phyloP scores from a whole-genome alignment of 2,329 filamentous ascomycete species.

The Sphaerulina musiva region DNA sequence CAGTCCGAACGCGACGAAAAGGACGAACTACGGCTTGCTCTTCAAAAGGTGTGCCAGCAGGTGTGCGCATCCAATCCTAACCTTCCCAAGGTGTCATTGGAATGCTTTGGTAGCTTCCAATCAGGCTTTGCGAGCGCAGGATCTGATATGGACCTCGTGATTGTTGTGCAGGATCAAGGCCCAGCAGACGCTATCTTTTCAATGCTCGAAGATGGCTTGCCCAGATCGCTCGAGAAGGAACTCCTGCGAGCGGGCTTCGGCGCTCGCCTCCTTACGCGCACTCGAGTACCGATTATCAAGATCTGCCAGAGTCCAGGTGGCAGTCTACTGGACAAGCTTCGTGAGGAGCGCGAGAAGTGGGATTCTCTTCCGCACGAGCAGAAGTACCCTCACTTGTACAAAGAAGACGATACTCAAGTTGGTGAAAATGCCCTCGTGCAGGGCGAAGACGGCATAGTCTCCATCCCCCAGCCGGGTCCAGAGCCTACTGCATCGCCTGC shows the following conservation, averaged over 20 bases:
- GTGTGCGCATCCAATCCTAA: constrained; percentile 47
- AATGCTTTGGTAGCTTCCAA: constrained; percentile 73
- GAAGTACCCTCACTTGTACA: constrained; percentile 36
- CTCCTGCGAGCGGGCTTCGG: constrained; percentile 67
- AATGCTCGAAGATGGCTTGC: constrained; percentile 53
- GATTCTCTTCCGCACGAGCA: constrained; percentile 50
- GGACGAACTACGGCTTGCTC: constrained; percentile 58
- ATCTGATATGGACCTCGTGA: constrained; percentile 85
- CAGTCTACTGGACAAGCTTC: constrained; percentile 54
- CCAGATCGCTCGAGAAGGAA: constrained; percentile 66
- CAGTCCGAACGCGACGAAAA: constrained; percentile 60
- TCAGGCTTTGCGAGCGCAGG: constrained; percentile 80
- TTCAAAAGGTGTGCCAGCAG: constrained; percentile 59
- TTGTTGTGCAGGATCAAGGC: constrained; percentile 52
- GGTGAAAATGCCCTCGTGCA: constrained; percentile 7
- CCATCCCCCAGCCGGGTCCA: too few species aligned
- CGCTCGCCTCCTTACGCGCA: constrained; percentile 68
- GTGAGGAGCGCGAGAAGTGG: constrained; percentile 64
- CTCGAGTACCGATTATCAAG: constrained; percentile 81
- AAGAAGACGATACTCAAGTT: constrained; percentile 18
- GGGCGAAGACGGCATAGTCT: background rate
- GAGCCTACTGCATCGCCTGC: background rate
- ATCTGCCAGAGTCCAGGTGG: constrained; percentile 65
- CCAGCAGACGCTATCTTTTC: constrained; percentile 26
- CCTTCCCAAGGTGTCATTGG: constrained; percentile 53